A percentile compares a stretch with the other conserved stretches of the same genome.
Evolutionary conservation across 192 early-diverging fungal genomes (phyloP).

Genomic region (Powellomyces hirtus): DNA sequence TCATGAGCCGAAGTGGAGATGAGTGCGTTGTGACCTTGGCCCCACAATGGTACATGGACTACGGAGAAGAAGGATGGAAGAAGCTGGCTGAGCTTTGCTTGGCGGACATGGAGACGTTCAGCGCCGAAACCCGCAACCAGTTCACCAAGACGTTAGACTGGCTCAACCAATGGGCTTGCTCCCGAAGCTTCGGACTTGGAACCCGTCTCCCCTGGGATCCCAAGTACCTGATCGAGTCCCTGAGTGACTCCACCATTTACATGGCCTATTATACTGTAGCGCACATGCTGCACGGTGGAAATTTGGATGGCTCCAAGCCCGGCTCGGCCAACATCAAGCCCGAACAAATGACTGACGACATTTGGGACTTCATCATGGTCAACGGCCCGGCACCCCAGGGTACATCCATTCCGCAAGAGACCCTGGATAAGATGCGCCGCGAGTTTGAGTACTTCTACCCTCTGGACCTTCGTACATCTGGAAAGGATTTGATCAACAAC

Average conservation of each 20-base stretch:
- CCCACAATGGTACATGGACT: slow-evolving; percentile 99
- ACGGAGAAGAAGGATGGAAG: slow-evolving; percentile 88
- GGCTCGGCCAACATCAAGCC: slow-evolving; percentile 75
- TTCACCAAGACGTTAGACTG: slow-evolving; percentile 86
- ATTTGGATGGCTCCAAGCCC: slow-evolving; percentile 75
- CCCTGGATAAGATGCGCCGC: slow-evolving; percentile 75
- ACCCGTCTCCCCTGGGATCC: slow-evolving; percentile 91
- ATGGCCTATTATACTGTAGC: slow-evolving; percentile 99
- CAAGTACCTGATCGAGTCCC: slow-evolving; percentile 89
- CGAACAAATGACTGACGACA: slow-evolving; percentile 87
- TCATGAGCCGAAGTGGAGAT: slow-evolving; percentile 92
- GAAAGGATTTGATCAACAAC: slow-evolving; percentile 97
- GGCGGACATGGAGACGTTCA: slow-evolving; percentile 74
- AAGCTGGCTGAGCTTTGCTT: slow-evolving; percentile 71
- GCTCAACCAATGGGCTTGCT: slow-evolving; percentile 97
- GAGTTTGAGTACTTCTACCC: slow-evolving; percentile 99
- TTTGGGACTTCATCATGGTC: slow-evolving; percentile 89
- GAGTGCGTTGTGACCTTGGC: slow-evolving; percentile 95
- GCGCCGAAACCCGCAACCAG: slow-evolving; percentile 77
- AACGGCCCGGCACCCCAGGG: slow-evolving; percentile 58
- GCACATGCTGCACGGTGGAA: slow-evolving; percentile 81
- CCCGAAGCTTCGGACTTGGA: slow-evolving; percentile 90
- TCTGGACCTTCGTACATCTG: slow-evolving; percentile 90
- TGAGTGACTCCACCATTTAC: slow-evolving; percentile 98
- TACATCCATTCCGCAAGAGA: slow-evolving; percentile 60